Percentiles rank a stretch among this genome's conserved stretches.
Evolutionary conservation across 192 early-diverging fungal species (phyloP).

Genomic region (Diversispora epigaea): DNA sequence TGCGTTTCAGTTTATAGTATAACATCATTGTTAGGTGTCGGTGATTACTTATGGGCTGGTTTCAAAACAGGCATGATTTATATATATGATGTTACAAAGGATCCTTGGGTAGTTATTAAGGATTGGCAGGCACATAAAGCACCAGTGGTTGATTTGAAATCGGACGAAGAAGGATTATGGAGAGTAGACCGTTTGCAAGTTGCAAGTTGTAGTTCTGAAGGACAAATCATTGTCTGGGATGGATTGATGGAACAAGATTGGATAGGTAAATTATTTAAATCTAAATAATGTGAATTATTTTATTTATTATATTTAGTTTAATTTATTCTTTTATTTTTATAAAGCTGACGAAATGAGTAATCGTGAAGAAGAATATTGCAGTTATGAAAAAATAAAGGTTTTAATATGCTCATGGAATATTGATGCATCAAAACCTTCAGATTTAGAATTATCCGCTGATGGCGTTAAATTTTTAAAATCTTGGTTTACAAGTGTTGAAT

Average conservation of each 20-base stretch:
- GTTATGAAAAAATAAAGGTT: slow-evolving; percentile 64
- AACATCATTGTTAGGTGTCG: slow-evolving; percentile 60
- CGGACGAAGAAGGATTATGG: slow-evolving; percentile 61
- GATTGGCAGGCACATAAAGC: slow-evolving; percentile 66
- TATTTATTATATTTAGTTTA: not conserved
- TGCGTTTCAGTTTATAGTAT: slow-evolving; percentile 67
- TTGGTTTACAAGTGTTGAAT: slow-evolving; percentile 50
- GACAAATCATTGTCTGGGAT: slow-evolving; percentile 74
- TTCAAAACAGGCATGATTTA: slow-evolving; percentile 76
- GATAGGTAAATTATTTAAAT: slow-evolving; percentile 47
- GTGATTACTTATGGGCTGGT: slow-evolving; percentile 74
- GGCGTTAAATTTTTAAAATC: slow-evolving; percentile 46
- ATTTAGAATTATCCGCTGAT: slow-evolving; percentile 61
- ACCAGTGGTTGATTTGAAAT: slow-evolving; percentile 44
- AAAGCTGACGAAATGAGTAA: slow-evolving; percentile 62
- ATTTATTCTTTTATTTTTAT: not conserved
- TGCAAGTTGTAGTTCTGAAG: slow-evolving; percentile 59
- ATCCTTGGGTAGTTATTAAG: slow-evolving; percentile 55
- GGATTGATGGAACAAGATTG: slow-evolving; percentile 70
- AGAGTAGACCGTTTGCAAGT: slow-evolving; percentile 53
- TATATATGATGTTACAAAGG: slow-evolving; percentile 57
- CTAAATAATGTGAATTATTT: not conserved
- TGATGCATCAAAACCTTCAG: slow-evolving; percentile 83
- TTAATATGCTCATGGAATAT: slow-evolving; percentile 93
- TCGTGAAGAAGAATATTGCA: slow-evolving; percentile 61